Evolutionary conservation across 441 rosid species (phyloP).

Genomic region (Jatropha podagrica): DNA sequence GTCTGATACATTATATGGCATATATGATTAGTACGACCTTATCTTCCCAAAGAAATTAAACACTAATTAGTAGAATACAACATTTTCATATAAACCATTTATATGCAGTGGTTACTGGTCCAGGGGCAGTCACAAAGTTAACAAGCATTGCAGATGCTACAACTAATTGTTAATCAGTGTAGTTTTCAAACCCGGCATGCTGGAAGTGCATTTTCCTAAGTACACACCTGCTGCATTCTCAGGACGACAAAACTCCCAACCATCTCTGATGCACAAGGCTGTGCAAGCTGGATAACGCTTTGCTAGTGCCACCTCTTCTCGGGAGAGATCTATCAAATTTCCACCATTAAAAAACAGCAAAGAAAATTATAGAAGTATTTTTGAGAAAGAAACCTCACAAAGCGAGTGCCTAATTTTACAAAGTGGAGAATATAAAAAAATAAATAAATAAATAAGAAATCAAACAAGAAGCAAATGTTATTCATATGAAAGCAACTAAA

Average conservation of each 20-base stretch:
- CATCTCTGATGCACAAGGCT: constrained; percentile 91
- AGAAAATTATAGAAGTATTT: neutral
- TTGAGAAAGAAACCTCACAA: constrained; percentile 10
- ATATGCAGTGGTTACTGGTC: neutral
- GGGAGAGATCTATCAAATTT: constrained; percentile 69
- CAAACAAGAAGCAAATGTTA: no score
- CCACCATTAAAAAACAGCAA: constrained; percentile 18
- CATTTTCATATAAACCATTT: neutral
- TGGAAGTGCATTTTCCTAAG: constrained; percentile 9
- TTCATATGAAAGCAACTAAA: neutral
- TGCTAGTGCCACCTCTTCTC: constrained; percentile 80
- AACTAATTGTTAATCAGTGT: neutral
- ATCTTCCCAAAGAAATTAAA: constrained; percentile 5
- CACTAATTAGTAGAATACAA: neutral
- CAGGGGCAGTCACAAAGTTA: neutral
- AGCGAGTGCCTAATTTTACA: neutral
- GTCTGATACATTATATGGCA: neutral
- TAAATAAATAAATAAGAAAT: neutral
- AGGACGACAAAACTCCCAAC: constrained; percentile 95
- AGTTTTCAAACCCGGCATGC: constrained; percentile 10
- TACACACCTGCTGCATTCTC: constrained; percentile 81
- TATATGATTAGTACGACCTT: neutral
- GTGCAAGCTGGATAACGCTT: constrained; percentile 91
- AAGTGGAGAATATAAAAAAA: neutral
- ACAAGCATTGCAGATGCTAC: neutral